These are phyloP conservation scores for Pythium folliculosum DNA, from an alignment of 352 stramenopile genomes.

Conservation along the genomic window DNA sequence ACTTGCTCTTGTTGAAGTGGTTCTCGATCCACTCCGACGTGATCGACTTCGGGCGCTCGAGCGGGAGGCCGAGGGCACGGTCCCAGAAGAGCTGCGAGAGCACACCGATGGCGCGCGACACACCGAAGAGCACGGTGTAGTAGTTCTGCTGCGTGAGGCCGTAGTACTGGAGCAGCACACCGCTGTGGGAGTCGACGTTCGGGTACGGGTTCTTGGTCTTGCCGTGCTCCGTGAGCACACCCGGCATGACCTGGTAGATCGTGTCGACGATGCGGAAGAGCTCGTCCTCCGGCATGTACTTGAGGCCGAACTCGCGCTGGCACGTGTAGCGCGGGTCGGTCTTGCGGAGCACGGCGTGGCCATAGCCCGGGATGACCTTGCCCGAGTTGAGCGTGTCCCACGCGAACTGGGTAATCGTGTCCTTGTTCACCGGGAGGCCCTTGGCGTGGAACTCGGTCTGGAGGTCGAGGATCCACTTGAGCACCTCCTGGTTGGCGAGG, in stretches of 20 bases:
- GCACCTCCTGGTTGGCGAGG: conserved; percentile 99
- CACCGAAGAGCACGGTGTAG: conserved; percentile 99
- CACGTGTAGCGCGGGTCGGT: conserved; percentile 99
- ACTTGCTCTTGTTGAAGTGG: conserved; percentile 83
- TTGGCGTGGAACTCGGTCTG: conserved; percentile 96
- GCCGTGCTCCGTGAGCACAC: conserved; percentile 97
- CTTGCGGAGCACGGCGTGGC: conserved; percentile 98
- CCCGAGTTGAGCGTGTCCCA: conserved; percentile 99
- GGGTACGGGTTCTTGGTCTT: conserved; percentile 99
- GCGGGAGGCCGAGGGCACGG: conserved; percentile 95
- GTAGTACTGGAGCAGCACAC: conserved; percentile 99
- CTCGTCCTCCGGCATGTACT: conserved; percentile 99
- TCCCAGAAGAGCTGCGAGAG: conserved; percentile 99
- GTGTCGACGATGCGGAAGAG: conserved; percentile 99
- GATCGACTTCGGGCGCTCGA: conserved; percentile 99
- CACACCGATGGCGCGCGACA: conserved; percentile 97
- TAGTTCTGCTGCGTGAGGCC: conserved; percentile 99
- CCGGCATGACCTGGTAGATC: conserved; percentile 99
- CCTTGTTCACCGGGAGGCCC: conserved; percentile 95
- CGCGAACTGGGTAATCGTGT: conserved; percentile 99
- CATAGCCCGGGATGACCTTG: conserved; percentile 99
- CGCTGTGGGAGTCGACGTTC: conserved; percentile 99
- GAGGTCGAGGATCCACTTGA: conserved; percentile 93
- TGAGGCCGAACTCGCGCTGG: conserved; percentile 99
- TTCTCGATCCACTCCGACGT: conserved; percentile 98